Percentiles rank a stretch among this genome's conserved stretches.
Evolutionary conservation across 2,329 filamentous ascomycete species (phyloP).

Genomic region (Beauveria australis): DNA sequence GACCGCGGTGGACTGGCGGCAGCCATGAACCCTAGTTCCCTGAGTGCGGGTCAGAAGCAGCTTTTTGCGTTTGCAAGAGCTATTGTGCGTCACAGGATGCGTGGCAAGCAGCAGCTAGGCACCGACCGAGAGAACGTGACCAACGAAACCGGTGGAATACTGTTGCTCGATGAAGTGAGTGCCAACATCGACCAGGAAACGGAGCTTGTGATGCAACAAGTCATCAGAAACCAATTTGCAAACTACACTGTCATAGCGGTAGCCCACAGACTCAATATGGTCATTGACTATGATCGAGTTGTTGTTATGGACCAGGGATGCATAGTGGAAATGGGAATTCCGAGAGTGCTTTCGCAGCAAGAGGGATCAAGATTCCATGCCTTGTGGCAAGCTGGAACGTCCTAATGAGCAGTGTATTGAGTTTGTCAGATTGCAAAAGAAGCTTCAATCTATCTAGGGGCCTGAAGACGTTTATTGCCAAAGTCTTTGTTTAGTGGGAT

Average conservation of each 20-base stretch:
- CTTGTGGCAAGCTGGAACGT: neutral
- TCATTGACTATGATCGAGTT: slow-evolving; percentile 5
- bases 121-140: no score
- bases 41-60: slow-evolving; percentile 8
- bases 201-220: slow-evolving; percentile 3
- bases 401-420: no score
- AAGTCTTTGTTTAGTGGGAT: no score
- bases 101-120: no score
- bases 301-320: slow-evolving; percentile 6
- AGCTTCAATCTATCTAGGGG: no score
- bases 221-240: neutral
- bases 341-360: neutral
- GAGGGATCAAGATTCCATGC: neutral
- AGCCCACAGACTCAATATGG: slow-evolving; percentile 1
- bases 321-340: neutral
- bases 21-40: neutral
- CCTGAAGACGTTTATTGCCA: no score
- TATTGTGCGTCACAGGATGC: no score
- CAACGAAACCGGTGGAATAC: neutral
- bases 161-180: slow-evolving; percentile 10
- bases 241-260: slow-evolving; percentile 6
- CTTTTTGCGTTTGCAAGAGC: neutral
- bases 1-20: neutral
- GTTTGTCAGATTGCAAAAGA: no score
- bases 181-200: slow-evolving; percentile 5